phyloP scores from a whole-genome alignment of 1,284 basidiomycete species.

The Laetiporus sulphureus region DNA sequence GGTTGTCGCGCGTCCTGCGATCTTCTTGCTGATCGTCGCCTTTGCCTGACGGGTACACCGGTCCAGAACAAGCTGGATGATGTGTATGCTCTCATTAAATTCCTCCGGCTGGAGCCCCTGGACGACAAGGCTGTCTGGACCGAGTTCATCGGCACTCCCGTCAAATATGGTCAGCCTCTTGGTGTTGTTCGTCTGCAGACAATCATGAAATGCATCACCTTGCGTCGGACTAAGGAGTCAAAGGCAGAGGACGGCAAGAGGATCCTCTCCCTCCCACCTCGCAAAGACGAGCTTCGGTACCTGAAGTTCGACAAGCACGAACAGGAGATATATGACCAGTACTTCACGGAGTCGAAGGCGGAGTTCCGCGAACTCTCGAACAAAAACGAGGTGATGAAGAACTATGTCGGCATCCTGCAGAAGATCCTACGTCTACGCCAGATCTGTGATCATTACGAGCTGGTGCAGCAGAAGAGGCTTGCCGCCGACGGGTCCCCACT shows the following conservation, averaged over 20 bases:
- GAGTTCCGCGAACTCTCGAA: constrained; percentile 85
- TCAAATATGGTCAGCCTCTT: constrained; percentile 87
- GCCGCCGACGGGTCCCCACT: constrained; percentile 37
- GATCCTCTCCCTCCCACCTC: constrained; percentile 85
- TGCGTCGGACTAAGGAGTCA: constrained; percentile 94
- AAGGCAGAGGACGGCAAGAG: constrained; percentile 75
- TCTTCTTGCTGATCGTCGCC: constrained; percentile 85
- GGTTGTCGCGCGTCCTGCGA: constrained; percentile 94
- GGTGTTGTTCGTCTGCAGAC: constrained; percentile 93
- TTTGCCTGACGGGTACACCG: constrained; percentile 95
- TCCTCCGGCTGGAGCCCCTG: constrained; percentile 88
- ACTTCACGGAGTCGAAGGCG: constrained; percentile 84
- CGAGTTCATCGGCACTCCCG: constrained; percentile 86
- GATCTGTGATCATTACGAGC: constrained; percentile 94
- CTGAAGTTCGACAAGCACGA: constrained; percentile 85
- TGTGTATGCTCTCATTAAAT: constrained; percentile 94
- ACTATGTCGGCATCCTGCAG: constrained; percentile 96
- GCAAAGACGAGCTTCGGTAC: constrained; percentile 78
- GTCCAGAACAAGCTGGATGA: constrained; percentile 99
- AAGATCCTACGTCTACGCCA: constrained; percentile 93
- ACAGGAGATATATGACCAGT: constrained; percentile 80
- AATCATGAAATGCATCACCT: constrained; percentile 94
- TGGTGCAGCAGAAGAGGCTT: constrained; percentile 70
- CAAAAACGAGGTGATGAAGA: constrained; percentile 92
- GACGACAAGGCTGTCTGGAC: constrained; percentile 93